Evolutionary conservation across 176 grass and related monocot genomes (phyloP), one percentile per base, ranked within the genome.

Genomic region (Dendrocalamus sinicus): DNA sequence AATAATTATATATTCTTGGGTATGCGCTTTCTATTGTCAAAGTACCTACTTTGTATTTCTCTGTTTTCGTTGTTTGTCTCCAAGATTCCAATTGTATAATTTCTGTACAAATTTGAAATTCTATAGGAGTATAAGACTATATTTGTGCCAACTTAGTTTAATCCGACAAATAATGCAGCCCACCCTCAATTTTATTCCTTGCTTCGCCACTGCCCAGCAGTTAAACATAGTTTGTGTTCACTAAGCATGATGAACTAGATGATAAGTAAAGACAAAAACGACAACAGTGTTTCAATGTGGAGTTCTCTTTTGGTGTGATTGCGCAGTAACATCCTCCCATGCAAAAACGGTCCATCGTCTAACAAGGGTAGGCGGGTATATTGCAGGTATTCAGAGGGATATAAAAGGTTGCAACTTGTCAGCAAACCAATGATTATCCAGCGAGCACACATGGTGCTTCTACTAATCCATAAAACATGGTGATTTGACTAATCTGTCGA

Each of bases 271-370:
- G 17, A 57, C 7, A 10, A 41, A 24, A 59, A 10, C 11, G 28
- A 60, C 37, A 45, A 14, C 6, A 72, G 26, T 39, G 15, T 7
- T 57, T 55, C 30, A 58, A 57, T 10, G 2, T 44, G 65, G 3
- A 50, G 51, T 57, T 72, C 63, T 77, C 6, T 55, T 77, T 86
- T 82, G 15, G 16, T 23, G 22, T 50, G 9, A 8, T 64, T 41
- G 37, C 4, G 10, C 13, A 43, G 35, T 19, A 59, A 75, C n/a
- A 19, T 44, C 53, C n/a, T 69, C 45, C 40, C 37, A 61, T 81
- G 82, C 58, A 75, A 67, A 89, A 81, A 8, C 28, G 23, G 9
- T 67, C 12, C 28, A 48, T 61, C 22, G 9, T 3, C 12, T 20
- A 28, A 19, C 17, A 35, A 13, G 8, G n/a, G 23, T 4, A 72